These are phyloP conservation scores for Collybia sordida DNA, from an alignment of 768 basidiomycete genomes.

Conservation along the genomic window DNA sequence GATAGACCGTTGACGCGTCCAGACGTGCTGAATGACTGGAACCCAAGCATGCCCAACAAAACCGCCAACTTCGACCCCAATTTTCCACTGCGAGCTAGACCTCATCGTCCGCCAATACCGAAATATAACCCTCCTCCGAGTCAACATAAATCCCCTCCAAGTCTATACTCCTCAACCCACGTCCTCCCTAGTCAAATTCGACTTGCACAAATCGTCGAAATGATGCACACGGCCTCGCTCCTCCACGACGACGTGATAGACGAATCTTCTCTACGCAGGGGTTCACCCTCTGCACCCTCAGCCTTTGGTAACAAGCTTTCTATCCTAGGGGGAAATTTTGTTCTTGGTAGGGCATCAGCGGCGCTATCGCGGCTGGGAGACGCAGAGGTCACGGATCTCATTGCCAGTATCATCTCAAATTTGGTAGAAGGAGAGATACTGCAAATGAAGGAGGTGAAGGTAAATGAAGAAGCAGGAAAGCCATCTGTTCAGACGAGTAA, in stretches of 20 bases:
- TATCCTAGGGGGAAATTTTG: constrained; percentile 88
- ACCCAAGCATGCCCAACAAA: constrained; percentile 69
- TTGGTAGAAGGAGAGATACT: constrained; percentile 93
- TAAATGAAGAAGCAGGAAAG: constrained; percentile 20
- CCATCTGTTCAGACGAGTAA: constrained; percentile 17
- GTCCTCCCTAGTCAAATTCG: constrained; percentile 84
- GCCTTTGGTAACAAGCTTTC: constrained; percentile 88
- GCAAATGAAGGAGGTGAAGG: constrained; percentile 65
- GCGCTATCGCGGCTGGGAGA: constrained; percentile 80
- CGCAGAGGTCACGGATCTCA: constrained; percentile 84
- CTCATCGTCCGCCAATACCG: constrained; percentile 27
- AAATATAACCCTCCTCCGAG: constrained; percentile 18
- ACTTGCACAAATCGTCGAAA: constrained; percentile 93
- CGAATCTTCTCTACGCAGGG: constrained; percentile 73
- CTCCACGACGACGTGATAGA: constrained; percentile 97
- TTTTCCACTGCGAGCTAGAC: constrained; percentile 31
- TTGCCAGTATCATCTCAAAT: constrained; percentile 84
- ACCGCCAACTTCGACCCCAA: constrained; percentile 52
- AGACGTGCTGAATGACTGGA: constrained; percentile 88
- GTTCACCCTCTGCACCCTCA: constrained; percentile 74
- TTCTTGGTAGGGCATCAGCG: constrained; percentile 82
- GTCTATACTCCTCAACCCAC: constrained; percentile 19
- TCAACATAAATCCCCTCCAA: constrained; percentile 9
- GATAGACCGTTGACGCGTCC: constrained; percentile 69
- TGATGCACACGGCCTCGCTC: constrained; percentile 96